Evolutionary conservation across 2,329 filamentous ascomycete species (phyloP).

Genomic region (Aspergillus fischeri): DNA sequence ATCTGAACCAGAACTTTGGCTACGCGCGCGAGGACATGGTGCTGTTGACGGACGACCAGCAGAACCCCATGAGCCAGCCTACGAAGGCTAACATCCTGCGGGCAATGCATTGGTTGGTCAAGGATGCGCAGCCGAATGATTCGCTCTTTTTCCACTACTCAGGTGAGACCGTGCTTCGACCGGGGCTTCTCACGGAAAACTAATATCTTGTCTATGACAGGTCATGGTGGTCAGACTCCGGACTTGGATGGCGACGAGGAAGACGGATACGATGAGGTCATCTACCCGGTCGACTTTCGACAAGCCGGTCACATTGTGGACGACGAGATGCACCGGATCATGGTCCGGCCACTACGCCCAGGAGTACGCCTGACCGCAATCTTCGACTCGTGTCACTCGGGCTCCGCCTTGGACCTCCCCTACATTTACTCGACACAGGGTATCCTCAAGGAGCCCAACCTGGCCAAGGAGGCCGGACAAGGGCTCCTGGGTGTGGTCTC

Average conservation of each 20-base stretch:
- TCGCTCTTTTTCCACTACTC: slow-evolving; percentile 98
- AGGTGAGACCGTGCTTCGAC: slow-evolving; percentile 49
- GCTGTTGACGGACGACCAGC: slow-evolving; percentile 90
- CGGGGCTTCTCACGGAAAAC: slow-evolving; percentile 9
- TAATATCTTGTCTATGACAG: slow-evolving; percentile 32
- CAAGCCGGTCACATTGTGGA: slow-evolving; percentile 69
- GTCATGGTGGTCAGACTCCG: slow-evolving; percentile 71
- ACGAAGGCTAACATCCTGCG: slow-evolving; percentile 92
- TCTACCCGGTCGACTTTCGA: slow-evolving; percentile 72
- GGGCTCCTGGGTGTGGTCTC: slow-evolving; percentile 64
- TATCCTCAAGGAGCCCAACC: slow-evolving; percentile 65
- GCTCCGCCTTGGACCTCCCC: slow-evolving; percentile 62
- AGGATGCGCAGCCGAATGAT: slow-evolving; percentile 87
- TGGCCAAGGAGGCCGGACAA: slow-evolving; percentile 64
- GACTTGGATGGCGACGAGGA: slow-evolving; percentile 73
- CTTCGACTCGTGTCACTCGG: slow-evolving; percentile 66
- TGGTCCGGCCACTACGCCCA: slow-evolving; percentile 71
- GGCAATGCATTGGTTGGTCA: slow-evolving; percentile 97
- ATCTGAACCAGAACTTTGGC: slow-evolving; percentile 81
- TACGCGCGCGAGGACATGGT: slow-evolving; percentile 98
- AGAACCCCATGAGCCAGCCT: slow-evolving; percentile 94
- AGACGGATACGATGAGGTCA: slow-evolving; percentile 73
- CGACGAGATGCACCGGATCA: slow-evolving; percentile 72
- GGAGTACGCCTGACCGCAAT: slow-evolving; percentile 75
- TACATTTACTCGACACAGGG: slow-evolving; percentile 66